phyloP scores from a whole-genome alignment of 2,329 filamentous ascomycete genomes.

The Septoria petroselini region DNA sequence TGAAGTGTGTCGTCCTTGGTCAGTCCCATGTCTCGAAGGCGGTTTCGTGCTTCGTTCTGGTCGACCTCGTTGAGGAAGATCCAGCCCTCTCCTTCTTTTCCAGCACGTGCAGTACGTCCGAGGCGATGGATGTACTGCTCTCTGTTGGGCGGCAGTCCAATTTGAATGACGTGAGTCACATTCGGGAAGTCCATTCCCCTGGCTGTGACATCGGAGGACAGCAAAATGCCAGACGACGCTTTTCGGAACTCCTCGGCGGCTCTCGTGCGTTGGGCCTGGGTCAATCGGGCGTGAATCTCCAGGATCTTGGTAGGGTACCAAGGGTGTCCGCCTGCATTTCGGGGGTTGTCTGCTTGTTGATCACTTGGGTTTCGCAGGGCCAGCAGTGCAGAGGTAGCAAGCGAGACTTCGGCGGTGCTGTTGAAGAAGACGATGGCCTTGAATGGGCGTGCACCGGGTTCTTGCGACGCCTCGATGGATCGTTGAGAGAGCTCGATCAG shows the following conservation, averaged over 20 bases:
- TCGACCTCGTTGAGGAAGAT: slow-evolving; percentile 61
- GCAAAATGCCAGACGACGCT: slow-evolving; percentile 52
- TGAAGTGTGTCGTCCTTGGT: slow-evolving; percentile 53
- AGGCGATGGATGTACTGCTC: slow-evolving; percentile 54
- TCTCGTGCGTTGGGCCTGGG: slow-evolving; percentile 65
- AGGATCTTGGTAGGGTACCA: slow-evolving; percentile 43
- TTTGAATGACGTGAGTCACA: slow-evolving; percentile 52
- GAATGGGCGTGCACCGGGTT: slow-evolving; percentile 59
- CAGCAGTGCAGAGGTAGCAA: slow-evolving; percentile 61
- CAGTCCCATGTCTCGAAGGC: slow-evolving; percentile 61
- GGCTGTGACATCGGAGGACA: slow-evolving; percentile 52
- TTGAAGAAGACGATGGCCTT: slow-evolving; percentile 96
- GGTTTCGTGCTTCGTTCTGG: slow-evolving; percentile 46
- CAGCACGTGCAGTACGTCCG: slow-evolving; percentile 60
- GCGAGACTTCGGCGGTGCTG: slow-evolving; percentile 68
- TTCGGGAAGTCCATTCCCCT: slow-evolving; percentile 55
- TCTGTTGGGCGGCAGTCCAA: slow-evolving; percentile 46
- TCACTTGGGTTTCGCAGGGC: neutral
- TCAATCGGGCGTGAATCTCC: slow-evolving; percentile 76
- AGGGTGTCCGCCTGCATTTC: slow-evolving; percentile 29
- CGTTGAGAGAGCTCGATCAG: slow-evolving; percentile 68
- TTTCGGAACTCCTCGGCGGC: slow-evolving; percentile 70
- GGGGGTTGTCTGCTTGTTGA: slow-evolving; percentile 32
- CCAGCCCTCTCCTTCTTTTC: slow-evolving; percentile 69
- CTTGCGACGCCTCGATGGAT: slow-evolving; percentile 40